Evolutionary conservation across 2,329 filamentous ascomycete genomes (phyloP).

Genomic region (Ophiostoma perfectum): DNA sequence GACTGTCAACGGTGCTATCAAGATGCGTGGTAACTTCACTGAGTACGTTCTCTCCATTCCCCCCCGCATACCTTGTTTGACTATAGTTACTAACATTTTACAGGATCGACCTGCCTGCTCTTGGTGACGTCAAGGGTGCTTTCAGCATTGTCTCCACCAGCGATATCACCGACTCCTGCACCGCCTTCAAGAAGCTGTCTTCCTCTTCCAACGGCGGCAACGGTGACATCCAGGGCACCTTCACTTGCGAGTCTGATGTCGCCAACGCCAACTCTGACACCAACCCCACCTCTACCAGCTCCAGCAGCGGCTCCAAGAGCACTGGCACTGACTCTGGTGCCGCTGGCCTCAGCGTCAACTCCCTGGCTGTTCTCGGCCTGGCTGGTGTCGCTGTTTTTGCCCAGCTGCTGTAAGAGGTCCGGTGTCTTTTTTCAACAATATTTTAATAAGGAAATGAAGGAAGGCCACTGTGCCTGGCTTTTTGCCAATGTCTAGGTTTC

Average conservation of each 20-base stretch:
- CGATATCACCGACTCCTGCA: conserved; percentile 54
- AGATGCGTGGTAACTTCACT: conserved; percentile 78
- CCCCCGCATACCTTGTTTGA: not conserved
- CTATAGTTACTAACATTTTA: conserved; percentile 28
- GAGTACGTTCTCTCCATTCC: conserved; percentile 53
- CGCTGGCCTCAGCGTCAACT: conserved; percentile 45
- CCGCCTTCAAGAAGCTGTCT: conserved; percentile 45
- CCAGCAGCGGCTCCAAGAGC: conserved; percentile 30
- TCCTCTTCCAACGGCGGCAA: conserved; percentile 37
- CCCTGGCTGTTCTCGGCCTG: conserved; percentile 42
- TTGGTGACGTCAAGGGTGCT: conserved; percentile 64
- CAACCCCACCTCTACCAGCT: conserved; percentile 32
- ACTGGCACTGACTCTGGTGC: conserved; percentile 38
- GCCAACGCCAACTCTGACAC: conserved; percentile 48
- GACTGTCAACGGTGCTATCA: conserved; percentile 71
- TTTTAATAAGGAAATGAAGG: conserved; percentile 18
- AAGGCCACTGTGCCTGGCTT: conserved; percentile 13
- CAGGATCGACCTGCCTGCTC: conserved; percentile 64
- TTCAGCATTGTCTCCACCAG: conserved; percentile 64
- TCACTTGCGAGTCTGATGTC: conserved; percentile 48
- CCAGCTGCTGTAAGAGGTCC: conserved; percentile 46
- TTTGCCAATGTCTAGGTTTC: not conserved
- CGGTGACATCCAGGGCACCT: conserved; percentile 44
- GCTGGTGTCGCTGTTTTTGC: conserved; percentile 39
- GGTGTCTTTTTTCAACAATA: conserved; percentile 21